Conservation (phyloP, 2,329 filamentous ascomycete species). For the Stemphylium lycopersici region DNA sequence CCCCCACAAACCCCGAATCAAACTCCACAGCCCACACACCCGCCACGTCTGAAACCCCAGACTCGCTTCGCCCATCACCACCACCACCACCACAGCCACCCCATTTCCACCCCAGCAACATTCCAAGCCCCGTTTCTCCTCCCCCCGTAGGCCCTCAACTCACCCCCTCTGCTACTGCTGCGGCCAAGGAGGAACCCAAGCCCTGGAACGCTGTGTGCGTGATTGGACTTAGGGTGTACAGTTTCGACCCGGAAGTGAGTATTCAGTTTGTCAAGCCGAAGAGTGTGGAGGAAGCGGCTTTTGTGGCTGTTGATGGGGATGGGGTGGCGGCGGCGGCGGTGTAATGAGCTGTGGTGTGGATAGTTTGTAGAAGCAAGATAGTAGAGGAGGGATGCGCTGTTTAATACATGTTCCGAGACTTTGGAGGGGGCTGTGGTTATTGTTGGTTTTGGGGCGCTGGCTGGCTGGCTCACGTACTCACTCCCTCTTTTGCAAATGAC, state of each 20-base stretch:
- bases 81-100: neutral
- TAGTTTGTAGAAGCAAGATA: too few species aligned
- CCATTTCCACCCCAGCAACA: neutral
- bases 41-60: neutral
- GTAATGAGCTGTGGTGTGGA: neutral
- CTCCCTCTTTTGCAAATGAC: too few species aligned
- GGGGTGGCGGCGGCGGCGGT: conserved; percentile 20
- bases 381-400: too few species aligned
- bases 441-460: too few species aligned
- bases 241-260: conserved; percentile 37
- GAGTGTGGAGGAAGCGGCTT: conserved; percentile 36
- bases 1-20: neutral
- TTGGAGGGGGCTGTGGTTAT: too few species aligned
- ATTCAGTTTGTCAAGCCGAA: conserved; percentile 42
- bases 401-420: too few species aligned
- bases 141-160: neutral
- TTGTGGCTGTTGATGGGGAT: conserved; percentile 39
- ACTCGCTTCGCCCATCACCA: neutral
- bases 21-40: neutral
- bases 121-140: neutral
- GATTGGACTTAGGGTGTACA: conserved; percentile 61
- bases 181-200: conserved; percentile 27
- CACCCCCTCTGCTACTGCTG: neutral
- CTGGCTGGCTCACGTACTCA: too few species aligned
- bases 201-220: conserved; percentile 68